Base-by-base conservation (phyloP, 345 rosid species). In the Arabis hirsuta region DNA sequence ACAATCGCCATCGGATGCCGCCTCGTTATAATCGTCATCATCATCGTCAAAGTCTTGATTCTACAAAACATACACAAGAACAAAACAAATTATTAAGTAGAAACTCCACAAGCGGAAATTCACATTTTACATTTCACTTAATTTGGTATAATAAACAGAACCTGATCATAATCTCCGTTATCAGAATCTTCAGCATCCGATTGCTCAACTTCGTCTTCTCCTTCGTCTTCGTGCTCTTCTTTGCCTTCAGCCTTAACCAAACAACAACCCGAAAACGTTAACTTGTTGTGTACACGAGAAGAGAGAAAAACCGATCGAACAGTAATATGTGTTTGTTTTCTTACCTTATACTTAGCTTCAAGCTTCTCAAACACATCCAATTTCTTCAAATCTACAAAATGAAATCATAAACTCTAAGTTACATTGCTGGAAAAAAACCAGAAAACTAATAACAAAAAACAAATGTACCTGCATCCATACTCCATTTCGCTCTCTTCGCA, bases 281-380 rank as follows among this genome's bases (percentile, higher is more conserved):
- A 46, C 19, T 53, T n/a, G 9, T 16, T 43, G n/a, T 36, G 2
- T 11, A 13, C 16, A 13, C 16, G 36, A 32, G 7, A 32, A 32
- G 36, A 32, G 7, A 5, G 7, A 31, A 32, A 32, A 32, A 32
- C 7, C 8, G 7, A 5, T 31, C 16, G 16, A 16, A 16, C 16
- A 16, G 16, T 16, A 16, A 16, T 16, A 16, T 10, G 14, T 14
- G 38, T 6, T 54, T 11, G 9, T 24, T 5, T 5, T 22, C 24
- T 22, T 22, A 75, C 79, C 74, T 62, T 53, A 5, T 0, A 16
- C 67, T 74, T 68, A 7, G 47, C 70, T 75, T 75, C 74, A 68
- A 68, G 74, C 74, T 75, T 75, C 62, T 75, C 79, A 54, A 75
- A 68, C 26, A 46, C 51, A 29, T 75, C 74, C 59, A 75, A 19